Base-by-base conservation (phyloP, 2,329 filamentous ascomycete genomes). In the Zopfia rhizophila region DNA sequence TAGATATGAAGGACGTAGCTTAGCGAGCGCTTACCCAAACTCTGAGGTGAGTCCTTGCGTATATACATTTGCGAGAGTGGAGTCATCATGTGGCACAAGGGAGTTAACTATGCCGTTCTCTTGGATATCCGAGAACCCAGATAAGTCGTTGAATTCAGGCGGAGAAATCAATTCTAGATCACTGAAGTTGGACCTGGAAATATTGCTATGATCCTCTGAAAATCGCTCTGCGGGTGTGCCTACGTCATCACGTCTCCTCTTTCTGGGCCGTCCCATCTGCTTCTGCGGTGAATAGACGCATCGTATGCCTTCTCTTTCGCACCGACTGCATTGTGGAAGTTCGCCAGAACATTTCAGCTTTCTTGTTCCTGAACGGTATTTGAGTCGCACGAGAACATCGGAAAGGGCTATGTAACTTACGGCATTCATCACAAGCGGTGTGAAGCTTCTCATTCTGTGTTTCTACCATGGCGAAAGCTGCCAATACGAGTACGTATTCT, bases 181-280 rank as follows among this genome's bases (percentile, higher is more conserved):
- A 19, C 41, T 13, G 32, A 56, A 51, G 18, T 12, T 41, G 1
- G 47, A 19, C 24, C 16, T 19, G 13, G 36, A 22, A 21, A 39
- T 12, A 31, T 24, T 38, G 19, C 12, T 29, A 17, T 13, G 14
- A 13, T 27, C 29, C 23, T 51, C 51, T 18, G 40, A 22, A 18
- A 30, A 28, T 23, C 44, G 31, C 18, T 46, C 42, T 8, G 23
- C 51, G 11, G 38, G 21, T 24, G 13, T 13, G 10, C 21, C 43
- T 37, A 43, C 53, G 17, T 57, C 65, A n/a, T 68, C 65, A 36
- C 71, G 61, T 46, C 63, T 61, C 38, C 77, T 68, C 58, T 80
- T 81, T 48, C 73, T 72, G n/a, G 78, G 78, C 30, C 78, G 59
- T 7, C 78, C 78, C 78, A 80, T 81, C 24, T 66, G 72, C 58